These are phyloP conservation scores for Dillenia turbinata DNA, from an alignment of 164 flowering plant genomes.

Conservation along the genomic window DNA sequence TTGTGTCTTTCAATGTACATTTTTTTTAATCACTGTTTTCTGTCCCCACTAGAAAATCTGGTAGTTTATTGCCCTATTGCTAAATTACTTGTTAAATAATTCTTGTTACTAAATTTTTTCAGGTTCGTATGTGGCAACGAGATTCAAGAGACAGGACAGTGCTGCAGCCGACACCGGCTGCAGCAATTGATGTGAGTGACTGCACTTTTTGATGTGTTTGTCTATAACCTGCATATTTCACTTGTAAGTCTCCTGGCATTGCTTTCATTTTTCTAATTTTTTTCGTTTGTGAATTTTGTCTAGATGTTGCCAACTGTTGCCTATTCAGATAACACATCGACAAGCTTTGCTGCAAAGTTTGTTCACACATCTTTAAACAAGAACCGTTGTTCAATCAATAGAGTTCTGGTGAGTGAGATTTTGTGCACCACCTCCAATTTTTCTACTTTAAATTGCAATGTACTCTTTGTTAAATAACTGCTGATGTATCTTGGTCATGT, in stretches of 20 bases:
- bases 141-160: slow-evolving; percentile 84
- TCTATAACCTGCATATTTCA: not conserved
- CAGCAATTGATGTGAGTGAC: slow-evolving; percentile 91
- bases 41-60: too few relatives aligned
- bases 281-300: slow-evolving; percentile 11
- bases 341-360: slow-evolving; percentile 95
- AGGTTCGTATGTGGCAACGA: slow-evolving; percentile 91
- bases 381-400: slow-evolving; percentile 88
- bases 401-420: slow-evolving; percentile 73
- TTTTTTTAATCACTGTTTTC: too few relatives aligned
- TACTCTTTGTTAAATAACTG: too few relatives aligned
- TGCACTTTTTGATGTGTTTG: slow-evolving; percentile 3
- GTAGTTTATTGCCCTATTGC: too few relatives aligned
- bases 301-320: slow-evolving; percentile 93
- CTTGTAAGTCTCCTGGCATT: too few relatives aligned
- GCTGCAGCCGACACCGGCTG: slow-evolving; percentile 94
- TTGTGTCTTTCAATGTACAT: too few relatives aligned
- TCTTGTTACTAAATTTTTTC: slow-evolving; percentile 12
- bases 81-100: not conserved
- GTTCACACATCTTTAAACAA: slow-evolving; percentile 96
- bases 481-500: too few relatives aligned
- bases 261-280: slow-evolving; percentile 4
- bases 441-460: not conserved
- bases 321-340: slow-evolving; percentile 89
- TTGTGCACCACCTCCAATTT: not conserved